These are phyloP conservation scores for Potentilla sterilis DNA, from an alignment of 306 rosid genomes.

Conservation along the genomic window DNA sequence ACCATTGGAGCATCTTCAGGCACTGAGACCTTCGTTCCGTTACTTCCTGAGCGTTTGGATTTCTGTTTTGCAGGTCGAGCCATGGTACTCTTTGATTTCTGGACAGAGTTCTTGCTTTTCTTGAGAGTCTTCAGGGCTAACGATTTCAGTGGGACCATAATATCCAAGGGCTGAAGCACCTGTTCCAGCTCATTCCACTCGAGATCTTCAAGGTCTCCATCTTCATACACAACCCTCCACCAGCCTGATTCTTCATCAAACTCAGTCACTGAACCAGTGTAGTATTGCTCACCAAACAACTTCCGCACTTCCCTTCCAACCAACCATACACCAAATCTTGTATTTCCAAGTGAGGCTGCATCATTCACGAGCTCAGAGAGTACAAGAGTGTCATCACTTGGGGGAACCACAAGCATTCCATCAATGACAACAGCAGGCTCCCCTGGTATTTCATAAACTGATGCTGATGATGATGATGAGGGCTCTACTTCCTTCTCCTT, in stretches of 20 bases:
- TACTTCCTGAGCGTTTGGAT: constrained; percentile 31
- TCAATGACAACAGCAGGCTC: constrained; percentile 80
- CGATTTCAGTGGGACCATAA: constrained; percentile 57
- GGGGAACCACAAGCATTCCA: constrained; percentile 54
- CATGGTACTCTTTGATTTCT: constrained; percentile 34
- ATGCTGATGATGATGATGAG: constrained; percentile 23
- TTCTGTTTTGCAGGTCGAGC: constrained; percentile 27
- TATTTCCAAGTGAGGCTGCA: constrained; percentile 19
- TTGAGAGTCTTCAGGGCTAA: constrained; percentile 49
- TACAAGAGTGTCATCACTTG: constrained; percentile 21
- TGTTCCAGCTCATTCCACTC: constrained; percentile 76
- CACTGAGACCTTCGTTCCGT: constrained; percentile 30
- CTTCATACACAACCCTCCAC: constrained; percentile 81
- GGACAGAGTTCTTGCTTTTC: constrained; percentile 39
- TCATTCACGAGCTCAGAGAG: constrained; percentile 17
- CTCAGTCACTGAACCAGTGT: constrained; percentile 48
- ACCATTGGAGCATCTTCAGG: constrained; percentile 21
- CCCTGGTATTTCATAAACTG: constrained; percentile 58
- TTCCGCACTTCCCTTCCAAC: constrained; percentile 78
- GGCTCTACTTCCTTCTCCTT: constrained; percentile 33
- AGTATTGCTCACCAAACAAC: constrained; percentile 62
- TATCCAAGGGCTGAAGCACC: constrained; percentile 76
- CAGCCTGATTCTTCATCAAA: constrained; percentile 64
- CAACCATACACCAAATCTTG: constrained; percentile 69
- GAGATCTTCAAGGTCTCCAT: constrained; percentile 81